A percentile compares a stretch with the other conserved stretches of the same genome.
phyloP scores from a whole-genome alignment of 164 flowering plant species.

The Magnolia officinalis region DNA sequence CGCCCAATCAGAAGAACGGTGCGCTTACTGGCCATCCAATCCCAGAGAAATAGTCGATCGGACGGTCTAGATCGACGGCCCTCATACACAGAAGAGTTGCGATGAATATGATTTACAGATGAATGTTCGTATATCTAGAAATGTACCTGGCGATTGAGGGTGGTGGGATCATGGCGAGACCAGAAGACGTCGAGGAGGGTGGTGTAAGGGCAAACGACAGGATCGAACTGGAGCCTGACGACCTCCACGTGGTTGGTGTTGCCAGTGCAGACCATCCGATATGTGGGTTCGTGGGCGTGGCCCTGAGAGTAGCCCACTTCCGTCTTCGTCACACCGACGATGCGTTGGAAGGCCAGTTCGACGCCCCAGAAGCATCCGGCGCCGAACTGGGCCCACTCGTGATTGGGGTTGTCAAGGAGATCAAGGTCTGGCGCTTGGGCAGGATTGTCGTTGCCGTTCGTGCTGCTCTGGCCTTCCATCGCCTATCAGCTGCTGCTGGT shows the following conservation, averaged over 20 bases:
- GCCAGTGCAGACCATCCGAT: conserved; percentile 62
- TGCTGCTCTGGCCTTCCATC: background rate
- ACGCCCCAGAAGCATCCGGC: conserved; percentile 99
- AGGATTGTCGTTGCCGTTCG: background rate
- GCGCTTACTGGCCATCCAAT: too few relatives aligned
- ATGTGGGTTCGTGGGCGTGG: conserved; percentile 51
- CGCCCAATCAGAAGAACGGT: too few relatives aligned
- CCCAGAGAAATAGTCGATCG: too few relatives aligned
- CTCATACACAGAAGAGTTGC: too few relatives aligned
- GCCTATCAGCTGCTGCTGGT: background rate
- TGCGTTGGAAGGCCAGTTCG: conserved; percentile 80
- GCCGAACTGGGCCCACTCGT: conserved; percentile 75
- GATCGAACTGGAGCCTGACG: conserved; percentile 77
- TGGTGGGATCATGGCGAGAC: conserved; percentile 81
- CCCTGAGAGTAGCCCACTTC: conserved; percentile 96
- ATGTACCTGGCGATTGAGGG: conserved; percentile 79
- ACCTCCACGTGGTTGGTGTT: conserved; percentile 73
- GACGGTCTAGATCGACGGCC: too few relatives aligned
- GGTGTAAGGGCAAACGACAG: conserved; percentile 46
- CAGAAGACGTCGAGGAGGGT: conserved; percentile 69
- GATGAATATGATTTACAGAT: too few relatives aligned
- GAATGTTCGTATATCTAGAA: too few relatives aligned
- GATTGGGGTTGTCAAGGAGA: conserved; percentile 29
- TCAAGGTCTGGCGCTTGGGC: conserved; percentile 11
- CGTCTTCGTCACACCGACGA: conserved; percentile 68